Base-by-base conservation (phyloP, 2,329 filamentous ascomycete genomes). In the Macroventuria anomochaeta region DNA sequence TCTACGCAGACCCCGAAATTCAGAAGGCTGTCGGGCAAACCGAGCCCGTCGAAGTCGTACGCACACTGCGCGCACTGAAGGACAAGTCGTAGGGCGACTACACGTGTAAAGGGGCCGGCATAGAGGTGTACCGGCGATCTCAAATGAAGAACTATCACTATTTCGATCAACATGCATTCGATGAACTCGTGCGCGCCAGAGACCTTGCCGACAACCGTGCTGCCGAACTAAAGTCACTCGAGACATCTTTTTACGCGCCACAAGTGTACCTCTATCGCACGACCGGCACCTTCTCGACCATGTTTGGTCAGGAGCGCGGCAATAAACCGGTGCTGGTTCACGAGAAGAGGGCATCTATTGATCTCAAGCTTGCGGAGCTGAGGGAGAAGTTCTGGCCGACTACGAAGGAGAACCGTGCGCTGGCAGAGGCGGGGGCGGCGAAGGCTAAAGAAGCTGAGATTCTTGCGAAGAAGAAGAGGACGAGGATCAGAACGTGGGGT, bases 11-110 rank as follows among this genome's bases (percentile, higher is more conserved):
- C 65, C 89, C 91, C 0, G 85, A 84, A 57, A 88, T 99, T 47
- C 91, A 96, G 70, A 89, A 91, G 76, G 88, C 84, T 10, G 95
- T 91, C 0, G 91, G 91, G 34, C 86, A 91, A 78, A 91, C 85
- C 0, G 85, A 93, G 33, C 88, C 92, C 0, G 81, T 93, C 2
- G 86, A 89, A 42, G 92, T 97, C 13, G 96, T 99, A 90, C 83
- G 83, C 26, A 88, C 88, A 66, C 78, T 97, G 67, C 83, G 95
- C 48, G 90, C 96, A 76, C 88, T 96, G 88, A 99, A 97, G 86
- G 93, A 96, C 44, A 62, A 67, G 28, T 67, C 68, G 2, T 73
- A 67, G 58, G 33, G 52, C n/a, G 32, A 43, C n/a, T 50, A 38
- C 26, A 1, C 13, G 34, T 36, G 37, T 41, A 29, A 34, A 49